These are phyloP conservation scores for Phytophthora pisi DNA, from an alignment of 352 stramenopile genomes.

Conservation along the genomic window DNA sequence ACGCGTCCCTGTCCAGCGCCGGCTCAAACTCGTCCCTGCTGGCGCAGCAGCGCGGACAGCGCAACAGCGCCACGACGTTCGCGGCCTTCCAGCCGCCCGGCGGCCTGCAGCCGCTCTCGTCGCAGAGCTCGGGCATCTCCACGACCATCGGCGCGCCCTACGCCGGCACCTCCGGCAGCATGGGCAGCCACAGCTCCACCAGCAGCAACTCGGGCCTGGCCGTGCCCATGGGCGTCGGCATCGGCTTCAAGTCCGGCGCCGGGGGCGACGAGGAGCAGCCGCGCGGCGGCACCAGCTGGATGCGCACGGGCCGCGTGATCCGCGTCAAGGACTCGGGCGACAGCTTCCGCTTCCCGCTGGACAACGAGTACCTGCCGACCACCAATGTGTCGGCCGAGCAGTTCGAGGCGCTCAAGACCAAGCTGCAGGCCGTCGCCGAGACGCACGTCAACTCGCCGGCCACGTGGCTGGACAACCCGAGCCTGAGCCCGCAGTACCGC, in stretches of 20 bases:
- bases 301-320: slow-evolving; percentile 72
- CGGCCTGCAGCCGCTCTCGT: slow-evolving; percentile 26
- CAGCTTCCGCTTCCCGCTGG: slow-evolving; percentile 76
- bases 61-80: slow-evolving; percentile 44
- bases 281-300: slow-evolving; percentile 60
- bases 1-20: slow-evolving; percentile 11
- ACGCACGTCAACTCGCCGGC: slow-evolving; percentile 45
- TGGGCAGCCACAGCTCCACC: slow-evolving; percentile 33
- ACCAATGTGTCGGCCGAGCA: slow-evolving; percentile 41
- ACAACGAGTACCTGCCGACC: slow-evolving; percentile 59
- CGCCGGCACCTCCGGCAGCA: slow-evolving; percentile 34
- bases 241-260: slow-evolving; percentile 23
- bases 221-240: slow-evolving; percentile 35
- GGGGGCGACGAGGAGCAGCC: slow-evolving; percentile 41
- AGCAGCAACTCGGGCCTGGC: slow-evolving; percentile 28
- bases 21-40: slow-evolving; percentile 19
- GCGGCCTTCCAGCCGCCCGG: slow-evolving; percentile 45
- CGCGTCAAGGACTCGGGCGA: slow-evolving; percentile 75
- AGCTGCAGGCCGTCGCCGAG: slow-evolving; percentile 45
- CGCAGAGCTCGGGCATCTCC: slow-evolving; percentile 17
- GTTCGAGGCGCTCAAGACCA: slow-evolving; percentile 36
- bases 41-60: slow-evolving; percentile 30
- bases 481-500: slow-evolving; percentile 50
- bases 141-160: slow-evolving; percentile 27
- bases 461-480: slow-evolving; percentile 80